Evolutionary conservation across 2,329 filamentous ascomycete genomes (phyloP), one percentile per base, ranked within the genome.

Genomic region (Dactylellina parvicollis): DNA sequence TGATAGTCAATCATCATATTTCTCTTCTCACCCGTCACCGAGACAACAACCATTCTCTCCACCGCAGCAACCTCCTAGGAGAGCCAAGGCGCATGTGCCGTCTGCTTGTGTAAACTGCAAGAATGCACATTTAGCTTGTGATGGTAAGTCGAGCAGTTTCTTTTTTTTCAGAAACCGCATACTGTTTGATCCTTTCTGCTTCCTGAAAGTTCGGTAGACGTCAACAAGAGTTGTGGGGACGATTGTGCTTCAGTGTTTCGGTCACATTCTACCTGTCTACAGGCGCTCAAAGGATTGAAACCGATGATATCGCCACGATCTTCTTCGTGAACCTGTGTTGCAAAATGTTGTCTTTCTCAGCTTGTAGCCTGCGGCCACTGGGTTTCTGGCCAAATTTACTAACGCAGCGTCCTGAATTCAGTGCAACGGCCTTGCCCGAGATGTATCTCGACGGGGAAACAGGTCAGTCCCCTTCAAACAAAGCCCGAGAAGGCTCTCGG

Each of bases 71-170:
- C 79, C 75, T 80, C 80, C 77, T 75, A 84, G 88, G 76, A 90
- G 89, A 80, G 88, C 89, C 4, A 92, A 92, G 79, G 90, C 90
- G 12, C 91, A 95, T 82, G 91, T 94, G 59, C 90, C 90, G 55
- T 93, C 90, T 34, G 91, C 91, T 24, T 95, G 91, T 79, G 89
- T 94, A 76, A 92, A 92, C 72, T 95, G 91, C 82, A 94, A 94
- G 80, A 88, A 88, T 80, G 91, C 91, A 36, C 91, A 95, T 85
- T 85, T 95, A 75, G 85, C 84, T 75, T 86, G 84, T 77, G 84
- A 86, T 78, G 81, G 77, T 78, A 77, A 60, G 78, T 77, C 67
- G 52, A 30, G 3, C 54, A 30, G 20, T 50, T 50, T 72, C 40
- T 67, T 40, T 42, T 22, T 20, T 30, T 44, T 9, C 18, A 28